Conservation (phyloP, 805 yeast species). For the Yarrowia keelungensis region DNA sequence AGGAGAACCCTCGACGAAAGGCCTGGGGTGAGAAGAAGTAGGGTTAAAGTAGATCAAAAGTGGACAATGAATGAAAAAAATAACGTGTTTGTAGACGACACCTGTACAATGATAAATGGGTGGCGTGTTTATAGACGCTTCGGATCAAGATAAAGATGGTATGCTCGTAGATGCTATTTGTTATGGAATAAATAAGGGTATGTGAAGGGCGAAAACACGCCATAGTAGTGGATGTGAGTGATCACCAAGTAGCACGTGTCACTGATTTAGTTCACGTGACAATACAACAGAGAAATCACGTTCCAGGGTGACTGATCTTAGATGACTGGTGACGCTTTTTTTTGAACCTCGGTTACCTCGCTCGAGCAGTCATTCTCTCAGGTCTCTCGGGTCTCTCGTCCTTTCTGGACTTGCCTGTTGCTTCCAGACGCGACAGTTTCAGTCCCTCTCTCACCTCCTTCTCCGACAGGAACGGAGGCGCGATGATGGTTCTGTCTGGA, state of each 20-base stretch:
- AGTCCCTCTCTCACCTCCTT: slow-evolving; percentile 29
- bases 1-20: slow-evolving; percentile 27
- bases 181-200: background rate
- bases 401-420: slow-evolving; percentile 9
- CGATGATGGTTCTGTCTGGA: slow-evolving; percentile 16
- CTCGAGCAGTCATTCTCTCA: slow-evolving; percentile 21
- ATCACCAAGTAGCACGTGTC: too few species aligned
- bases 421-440: slow-evolving; percentile 10
- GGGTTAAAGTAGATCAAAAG: too few species aligned
- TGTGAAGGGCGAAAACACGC: background rate
- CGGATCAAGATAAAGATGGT: background rate
- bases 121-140: too few species aligned
- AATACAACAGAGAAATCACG: too few species aligned
- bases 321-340: too few species aligned
- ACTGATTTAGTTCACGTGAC: too few species aligned
- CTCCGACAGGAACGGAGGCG: slow-evolving; percentile 31
- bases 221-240: too few species aligned
- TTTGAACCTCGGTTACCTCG: background rate
- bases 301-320: too few species aligned
- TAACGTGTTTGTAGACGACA: too few species aligned
- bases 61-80: too few species aligned
- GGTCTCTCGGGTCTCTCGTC: background rate
- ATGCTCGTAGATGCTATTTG: background rate
- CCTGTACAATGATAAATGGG: too few species aligned
- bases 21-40: slow-evolving; percentile 13